Percentiles rank a stretch among this genome's conserved stretches.
phyloP scores from a whole-genome alignment of 2,329 filamentous ascomycete species.

The Arthrobotrys conoides region DNA sequence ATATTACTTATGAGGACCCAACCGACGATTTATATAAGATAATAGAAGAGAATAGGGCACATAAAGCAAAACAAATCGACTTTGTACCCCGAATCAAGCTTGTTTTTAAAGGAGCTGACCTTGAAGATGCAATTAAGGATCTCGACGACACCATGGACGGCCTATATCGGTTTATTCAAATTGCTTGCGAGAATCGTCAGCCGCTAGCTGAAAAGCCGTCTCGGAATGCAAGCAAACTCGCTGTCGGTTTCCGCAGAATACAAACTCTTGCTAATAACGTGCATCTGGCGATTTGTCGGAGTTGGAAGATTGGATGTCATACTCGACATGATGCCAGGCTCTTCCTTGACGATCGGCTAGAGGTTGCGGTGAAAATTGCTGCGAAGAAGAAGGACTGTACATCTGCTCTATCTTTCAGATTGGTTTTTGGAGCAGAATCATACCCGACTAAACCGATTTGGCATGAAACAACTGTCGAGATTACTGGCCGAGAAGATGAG shows the following conservation, averaged over 20 bases:
- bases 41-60: conserved; percentile 33
- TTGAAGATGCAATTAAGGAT: conserved; percentile 38
- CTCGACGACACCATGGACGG: conserved; percentile 28
- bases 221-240: conserved; percentile 47
- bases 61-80: conserved; percentile 40
- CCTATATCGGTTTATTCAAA: conserved; percentile 25
- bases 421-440: conserved; percentile 44
- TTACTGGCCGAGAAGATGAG: conserved; percentile 23
- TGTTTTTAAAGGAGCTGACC: conserved; percentile 35
- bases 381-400: neutral
- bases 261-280: conserved; percentile 45
- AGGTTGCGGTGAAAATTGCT: neutral
- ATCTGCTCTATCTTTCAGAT: conserved; percentile 29
- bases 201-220: conserved; percentile 31
- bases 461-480: conserved; percentile 49
- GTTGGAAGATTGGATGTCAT: conserved; percentile 49
- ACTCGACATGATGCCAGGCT: conserved; percentile 42
- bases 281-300: conserved; percentile 43
- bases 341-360: conserved; percentile 49
- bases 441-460: conserved; percentile 23
- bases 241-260: conserved; percentile 30
- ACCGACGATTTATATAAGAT: conserved; percentile 46
- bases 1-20: conserved; percentile 19
- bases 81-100: conserved; percentile 41
- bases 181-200: conserved; percentile 44